Conservation (phyloP, 306 rosid genomes). For the Casuarina glauca region DNA sequence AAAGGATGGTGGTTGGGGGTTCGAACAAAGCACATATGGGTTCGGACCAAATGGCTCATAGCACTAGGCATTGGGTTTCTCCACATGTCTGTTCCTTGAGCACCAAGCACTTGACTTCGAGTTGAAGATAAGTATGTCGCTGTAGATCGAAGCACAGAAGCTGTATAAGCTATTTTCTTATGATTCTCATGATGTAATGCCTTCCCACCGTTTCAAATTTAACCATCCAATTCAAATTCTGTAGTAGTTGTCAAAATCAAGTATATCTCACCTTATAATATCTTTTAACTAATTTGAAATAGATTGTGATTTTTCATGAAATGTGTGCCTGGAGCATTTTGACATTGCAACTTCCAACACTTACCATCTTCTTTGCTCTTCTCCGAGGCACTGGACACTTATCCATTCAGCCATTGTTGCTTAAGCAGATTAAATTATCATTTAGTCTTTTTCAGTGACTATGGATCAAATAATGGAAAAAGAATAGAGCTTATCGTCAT, state of each 20-base stretch:
- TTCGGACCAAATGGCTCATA: slow-evolving; percentile 16
- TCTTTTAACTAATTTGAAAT: too few species aligned
- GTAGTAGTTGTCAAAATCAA: too few species aligned
- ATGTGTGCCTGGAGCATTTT: too few species aligned
- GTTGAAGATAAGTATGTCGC: neutral
- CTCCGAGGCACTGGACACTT: neutral
- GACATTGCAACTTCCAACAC: too few species aligned
- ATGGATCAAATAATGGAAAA: neutral
- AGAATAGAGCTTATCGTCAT: neutral
- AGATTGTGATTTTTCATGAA: too few species aligned
- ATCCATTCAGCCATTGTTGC: neutral
- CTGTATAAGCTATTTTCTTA: too few species aligned
- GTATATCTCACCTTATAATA: too few species aligned
- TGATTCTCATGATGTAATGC: too few species aligned
- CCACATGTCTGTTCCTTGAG: neutral
- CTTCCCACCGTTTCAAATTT: too few species aligned
- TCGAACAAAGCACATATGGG: neutral
- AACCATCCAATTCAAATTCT: too few species aligned
- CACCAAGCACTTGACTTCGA: slow-evolving; percentile 11
- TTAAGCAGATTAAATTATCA: neutral
- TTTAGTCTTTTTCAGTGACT: neutral
- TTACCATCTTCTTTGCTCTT: neutral
- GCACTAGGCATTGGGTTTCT: slow-evolving; percentile 27
- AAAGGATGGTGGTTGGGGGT: neutral
- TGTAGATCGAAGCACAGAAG: neutral